phyloP scores from a whole-genome alignment of 495 filamentous ascomycete genomes.

The Hyaloscypha variabilis region DNA sequence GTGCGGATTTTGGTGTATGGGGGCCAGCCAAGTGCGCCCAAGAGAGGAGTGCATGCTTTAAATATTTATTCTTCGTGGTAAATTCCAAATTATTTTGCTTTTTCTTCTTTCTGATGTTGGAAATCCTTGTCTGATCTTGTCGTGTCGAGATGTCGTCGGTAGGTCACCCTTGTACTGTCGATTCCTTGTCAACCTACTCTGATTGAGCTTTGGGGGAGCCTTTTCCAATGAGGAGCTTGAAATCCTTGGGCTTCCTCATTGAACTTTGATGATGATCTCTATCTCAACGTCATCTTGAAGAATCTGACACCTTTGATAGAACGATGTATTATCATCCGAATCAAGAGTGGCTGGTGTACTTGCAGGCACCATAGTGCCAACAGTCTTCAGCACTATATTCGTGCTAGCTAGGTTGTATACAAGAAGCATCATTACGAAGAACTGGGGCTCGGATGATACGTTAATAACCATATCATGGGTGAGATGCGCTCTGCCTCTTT shows the following conservation, averaged over 20 bases:
- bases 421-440: slow-evolving; percentile 9
- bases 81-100: too few species aligned
- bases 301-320: neutral
- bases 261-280: too few species aligned
- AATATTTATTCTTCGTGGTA: too few species aligned
- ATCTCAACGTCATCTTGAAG: too few species aligned
- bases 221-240: too few species aligned
- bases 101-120: too few species aligned
- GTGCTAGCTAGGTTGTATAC: slow-evolving; percentile 13
- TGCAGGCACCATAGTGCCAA: slow-evolving; percentile 11
- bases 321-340: neutral
- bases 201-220: too few species aligned
- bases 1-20: too few species aligned
- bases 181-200: neutral
- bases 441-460: slow-evolving; percentile 16
- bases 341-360: slow-evolving; percentile 1
- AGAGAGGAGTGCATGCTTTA: too few species aligned
- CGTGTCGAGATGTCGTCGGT: slow-evolving; percentile 1
- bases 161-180: neutral
- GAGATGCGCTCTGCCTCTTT: neutral
- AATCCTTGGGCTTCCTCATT: too few species aligned
- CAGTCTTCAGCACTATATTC: slow-evolving; percentile 7
- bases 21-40: too few species aligned
- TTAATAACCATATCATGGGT: slow-evolving; percentile 14
- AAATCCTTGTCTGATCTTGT: too few species aligned